phyloP scores from a whole-genome alignment of 805 yeast genomes.

The Yarrowia sp. region DNA sequence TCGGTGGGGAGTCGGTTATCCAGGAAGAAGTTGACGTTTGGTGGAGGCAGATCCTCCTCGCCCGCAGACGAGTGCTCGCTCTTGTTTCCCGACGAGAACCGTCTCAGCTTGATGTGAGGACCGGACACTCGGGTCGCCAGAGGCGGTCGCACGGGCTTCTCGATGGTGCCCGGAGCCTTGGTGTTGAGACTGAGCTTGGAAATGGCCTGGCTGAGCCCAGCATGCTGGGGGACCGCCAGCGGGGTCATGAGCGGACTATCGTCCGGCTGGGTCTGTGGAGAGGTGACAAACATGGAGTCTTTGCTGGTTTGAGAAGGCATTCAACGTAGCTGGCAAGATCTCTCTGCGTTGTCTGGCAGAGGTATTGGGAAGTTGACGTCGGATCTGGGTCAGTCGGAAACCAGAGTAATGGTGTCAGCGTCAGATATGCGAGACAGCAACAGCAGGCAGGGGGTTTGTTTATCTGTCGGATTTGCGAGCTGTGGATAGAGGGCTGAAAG shows the following conservation, averaged over 20 bases:
- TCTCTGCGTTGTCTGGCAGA: background rate
- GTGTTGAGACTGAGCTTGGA: conserved; percentile 23
- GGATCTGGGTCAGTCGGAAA: conserved; percentile 15
- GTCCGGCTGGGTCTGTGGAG: conserved; percentile 16
- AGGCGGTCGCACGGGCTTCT: conserved; percentile 19
- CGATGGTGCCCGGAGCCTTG: conserved; percentile 6
- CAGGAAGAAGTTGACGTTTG: conserved; percentile 33
- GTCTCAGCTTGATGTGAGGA: conserved; percentile 18
- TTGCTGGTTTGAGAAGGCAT: background rate
- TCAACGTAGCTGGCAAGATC: too few relatives aligned
- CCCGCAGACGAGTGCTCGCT: conserved; percentile 28
- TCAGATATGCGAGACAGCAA: conserved; percentile 22
- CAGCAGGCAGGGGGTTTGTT: conserved; percentile 16
- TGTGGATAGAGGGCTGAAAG: too few relatives aligned
- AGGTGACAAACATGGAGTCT: background rate
- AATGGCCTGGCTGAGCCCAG: conserved; percentile 7
- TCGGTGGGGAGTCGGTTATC: conserved; percentile 62
- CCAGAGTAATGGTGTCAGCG: conserved; percentile 7
- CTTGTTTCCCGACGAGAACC: conserved; percentile 5
- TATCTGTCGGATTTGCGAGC: background rate
- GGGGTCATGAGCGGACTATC: conserved; percentile 21
- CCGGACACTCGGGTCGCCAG: conserved; percentile 15
- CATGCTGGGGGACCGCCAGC: conserved; percentile 5
- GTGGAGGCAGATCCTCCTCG: conserved; percentile 43
- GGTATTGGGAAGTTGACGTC: conserved; percentile 10